phyloP scores from a whole-genome alignment of 306 rosid species.

The Begonia masoniana region DNA sequence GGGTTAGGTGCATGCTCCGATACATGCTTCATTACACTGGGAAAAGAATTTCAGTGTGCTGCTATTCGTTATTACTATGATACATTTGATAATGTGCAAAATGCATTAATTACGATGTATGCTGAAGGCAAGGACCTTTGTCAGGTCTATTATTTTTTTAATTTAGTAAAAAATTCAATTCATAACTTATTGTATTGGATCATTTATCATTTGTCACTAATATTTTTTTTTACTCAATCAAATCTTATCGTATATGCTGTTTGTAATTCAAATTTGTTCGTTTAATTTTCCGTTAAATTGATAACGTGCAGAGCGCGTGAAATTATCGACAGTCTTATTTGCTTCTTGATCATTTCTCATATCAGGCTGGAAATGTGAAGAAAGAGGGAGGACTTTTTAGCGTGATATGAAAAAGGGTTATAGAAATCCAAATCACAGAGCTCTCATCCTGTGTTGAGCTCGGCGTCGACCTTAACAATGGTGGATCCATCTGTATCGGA shows the following conservation, averaged over 20 bases:
- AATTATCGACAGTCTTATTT: slow-evolving; percentile 32
- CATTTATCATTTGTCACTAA: no score
- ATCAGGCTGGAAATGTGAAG: slow-evolving; percentile 30
- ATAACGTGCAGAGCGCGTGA: no score
- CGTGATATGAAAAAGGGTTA: neutral
- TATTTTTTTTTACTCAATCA: no score
- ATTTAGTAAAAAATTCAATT: neutral
- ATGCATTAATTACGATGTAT: slow-evolving; percentile 84
- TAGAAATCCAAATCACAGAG: neutral
- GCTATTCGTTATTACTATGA: slow-evolving; percentile 36
- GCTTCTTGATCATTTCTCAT: slow-evolving; percentile 43
- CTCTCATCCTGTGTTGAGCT: slow-evolving; percentile 37
- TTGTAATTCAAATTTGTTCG: no score
- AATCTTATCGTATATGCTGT: no score
- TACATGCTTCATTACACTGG: slow-evolving; percentile 49
- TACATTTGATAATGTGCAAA: slow-evolving; percentile 33
- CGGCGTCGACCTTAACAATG: slow-evolving; percentile 28
- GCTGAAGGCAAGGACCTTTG: slow-evolving; percentile 61
- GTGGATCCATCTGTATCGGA: no score
- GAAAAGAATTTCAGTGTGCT: slow-evolving; percentile 75
- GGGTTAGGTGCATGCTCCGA: slow-evolving; percentile 74
- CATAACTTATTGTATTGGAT: no score
- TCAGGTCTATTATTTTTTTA: slow-evolving; percentile 47
- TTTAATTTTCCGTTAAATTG: no score
- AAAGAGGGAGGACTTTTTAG: slow-evolving; percentile 7